These are phyloP conservation scores for Stachybotrys chlorohalonatus DNA, from an alignment of 2,329 filamentous ascomycete genomes.

Conservation along the genomic window DNA sequence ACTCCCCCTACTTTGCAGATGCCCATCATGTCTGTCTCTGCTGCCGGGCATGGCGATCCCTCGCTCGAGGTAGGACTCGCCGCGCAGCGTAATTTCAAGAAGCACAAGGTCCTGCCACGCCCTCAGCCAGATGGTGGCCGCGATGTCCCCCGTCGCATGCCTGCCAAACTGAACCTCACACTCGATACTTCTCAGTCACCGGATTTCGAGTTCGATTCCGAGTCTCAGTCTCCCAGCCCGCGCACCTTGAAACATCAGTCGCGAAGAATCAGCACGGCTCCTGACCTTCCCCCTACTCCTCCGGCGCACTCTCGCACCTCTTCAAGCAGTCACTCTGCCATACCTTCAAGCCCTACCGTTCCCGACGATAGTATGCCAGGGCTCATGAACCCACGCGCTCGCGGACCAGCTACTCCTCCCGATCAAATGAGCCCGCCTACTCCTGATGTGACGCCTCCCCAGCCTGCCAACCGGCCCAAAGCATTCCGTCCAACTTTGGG, in stretches of 20 bases:
- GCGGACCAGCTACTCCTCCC: slow-evolving; percentile 49
- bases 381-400: slow-evolving; percentile 26
- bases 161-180: slow-evolving; percentile 12
- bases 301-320: slow-evolving; percentile 51
- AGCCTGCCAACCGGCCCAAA: slow-evolving; percentile 33
- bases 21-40: slow-evolving; percentile 23
- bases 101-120: slow-evolving; percentile 34
- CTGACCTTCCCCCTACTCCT: slow-evolving; percentile 52
- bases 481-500: slow-evolving; percentile 34
- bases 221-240: slow-evolving; percentile 26
- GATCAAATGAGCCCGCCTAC: slow-evolving; percentile 62
- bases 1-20: slow-evolving; percentile 14
- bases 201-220: slow-evolving; percentile 2
- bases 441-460: slow-evolving; percentile 66
- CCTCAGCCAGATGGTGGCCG: slow-evolving; percentile 17
- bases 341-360: slow-evolving; percentile 31
- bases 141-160: slow-evolving; percentile 14
- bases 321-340: slow-evolving; percentile 38
- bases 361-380: slow-evolving; percentile 28
- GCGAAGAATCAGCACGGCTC: slow-evolving; percentile 32
- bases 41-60: slow-evolving; percentile 17
- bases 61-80: slow-evolving; percentile 15
- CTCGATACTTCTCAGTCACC: slow-evolving; percentile 16
- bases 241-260: slow-evolving; percentile 32
- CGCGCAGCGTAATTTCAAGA: slow-evolving; percentile 32